These are phyloP conservation scores for Nigrograna mackinnonii DNA, from an alignment of 2,329 filamentous ascomycete species.

Conservation along the genomic window DNA sequence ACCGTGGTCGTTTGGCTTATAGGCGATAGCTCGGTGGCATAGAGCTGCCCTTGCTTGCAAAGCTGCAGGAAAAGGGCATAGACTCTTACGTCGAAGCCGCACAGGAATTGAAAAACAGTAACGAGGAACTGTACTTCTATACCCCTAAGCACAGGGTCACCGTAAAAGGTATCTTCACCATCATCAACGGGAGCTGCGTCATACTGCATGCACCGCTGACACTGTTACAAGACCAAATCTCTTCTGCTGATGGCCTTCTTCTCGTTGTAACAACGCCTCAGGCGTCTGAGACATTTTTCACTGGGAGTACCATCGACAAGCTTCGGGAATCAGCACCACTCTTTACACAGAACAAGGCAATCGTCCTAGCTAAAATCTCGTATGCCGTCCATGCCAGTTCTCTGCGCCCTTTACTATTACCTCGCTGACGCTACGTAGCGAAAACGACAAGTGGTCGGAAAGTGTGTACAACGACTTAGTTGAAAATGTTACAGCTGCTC, in stretches of 20 bases:
- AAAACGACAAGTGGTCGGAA: not conserved
- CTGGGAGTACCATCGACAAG: conserved; percentile 1
- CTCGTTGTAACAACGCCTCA: conserved; percentile 2
- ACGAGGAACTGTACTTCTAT: conserved; percentile 4
- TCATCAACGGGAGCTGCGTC: not conserved
- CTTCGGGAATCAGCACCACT: conserved; percentile 2
- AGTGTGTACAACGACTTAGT: conserved; percentile 2
- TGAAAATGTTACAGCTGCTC: not conserved
- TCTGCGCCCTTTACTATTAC: not conserved
- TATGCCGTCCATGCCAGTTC: not conserved
- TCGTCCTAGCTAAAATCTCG: not conserved
- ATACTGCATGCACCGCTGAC: not conserved
- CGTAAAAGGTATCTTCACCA: conserved; percentile 1
- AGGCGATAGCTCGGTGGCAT: conserved; percentile 1
- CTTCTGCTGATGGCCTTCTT: conserved; percentile 1
- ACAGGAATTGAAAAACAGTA: conserved; percentile 2
- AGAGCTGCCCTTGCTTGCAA: conserved; percentile 1
- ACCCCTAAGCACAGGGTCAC: conserved; percentile 1
- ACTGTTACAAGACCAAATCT: conserved; percentile 1
- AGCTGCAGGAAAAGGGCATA: conserved; percentile 3
- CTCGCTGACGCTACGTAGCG: conserved; percentile 1
- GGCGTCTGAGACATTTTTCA: not conserved
- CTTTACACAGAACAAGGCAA: conserved; percentile 1
- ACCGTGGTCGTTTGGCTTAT: conserved; percentile 2
- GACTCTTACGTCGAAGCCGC: conserved; percentile 1